Evolutionary conservation across 768 basidiomycete species (phyloP).

Genomic region (Mycena capillaripes): DNA sequence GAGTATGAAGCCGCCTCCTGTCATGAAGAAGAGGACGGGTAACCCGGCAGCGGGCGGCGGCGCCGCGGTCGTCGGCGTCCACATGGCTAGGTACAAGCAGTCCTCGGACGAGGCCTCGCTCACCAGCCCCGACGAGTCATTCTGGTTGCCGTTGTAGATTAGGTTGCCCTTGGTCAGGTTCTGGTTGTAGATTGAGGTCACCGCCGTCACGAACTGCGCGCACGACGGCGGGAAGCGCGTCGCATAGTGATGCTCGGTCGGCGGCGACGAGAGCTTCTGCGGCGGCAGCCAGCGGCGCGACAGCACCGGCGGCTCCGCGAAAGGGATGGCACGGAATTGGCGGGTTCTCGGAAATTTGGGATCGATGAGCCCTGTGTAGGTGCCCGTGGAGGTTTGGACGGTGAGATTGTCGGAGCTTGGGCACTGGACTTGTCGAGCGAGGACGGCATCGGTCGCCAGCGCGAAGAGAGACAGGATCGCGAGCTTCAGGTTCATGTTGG

Average conservation of each 20-base stretch:
- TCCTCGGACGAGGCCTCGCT: slow-evolving; percentile 15
- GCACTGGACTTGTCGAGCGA: slow-evolving; percentile 17
- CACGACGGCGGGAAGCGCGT: slow-evolving; percentile 12
- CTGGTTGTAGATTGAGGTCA: slow-evolving; percentile 5
- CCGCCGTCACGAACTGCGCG: slow-evolving; percentile 17
- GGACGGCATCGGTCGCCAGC: background rate
- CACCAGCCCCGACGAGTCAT: slow-evolving; percentile 16
- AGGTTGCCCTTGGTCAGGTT: slow-evolving; percentile 18
- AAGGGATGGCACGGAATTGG: slow-evolving; percentile 18
- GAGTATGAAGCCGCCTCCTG: slow-evolving; percentile 13
- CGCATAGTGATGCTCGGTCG: slow-evolving; percentile 14
- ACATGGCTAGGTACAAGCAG: slow-evolving; percentile 13
- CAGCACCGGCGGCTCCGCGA: slow-evolving; percentile 16
- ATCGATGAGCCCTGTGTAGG: slow-evolving; percentile 14
- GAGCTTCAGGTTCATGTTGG: slow-evolving; percentile 27
- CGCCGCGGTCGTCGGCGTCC: slow-evolving; percentile 4
- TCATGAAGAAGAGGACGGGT: slow-evolving; percentile 17
- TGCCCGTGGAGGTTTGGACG: slow-evolving; percentile 17
- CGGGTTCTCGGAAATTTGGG: slow-evolving; percentile 10
- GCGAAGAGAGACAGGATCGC: slow-evolving; percentile 22
- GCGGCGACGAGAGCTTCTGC: slow-evolving; percentile 10
- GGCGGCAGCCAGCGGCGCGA: slow-evolving; percentile 17
- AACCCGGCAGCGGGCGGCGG: slow-evolving; percentile 7
- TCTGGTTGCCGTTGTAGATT: slow-evolving; percentile 20
- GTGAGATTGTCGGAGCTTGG: slow-evolving; percentile 55